phyloP scores from a whole-genome alignment of 1,284 basidiomycete genomes.

The Fistulina hepatica region DNA sequence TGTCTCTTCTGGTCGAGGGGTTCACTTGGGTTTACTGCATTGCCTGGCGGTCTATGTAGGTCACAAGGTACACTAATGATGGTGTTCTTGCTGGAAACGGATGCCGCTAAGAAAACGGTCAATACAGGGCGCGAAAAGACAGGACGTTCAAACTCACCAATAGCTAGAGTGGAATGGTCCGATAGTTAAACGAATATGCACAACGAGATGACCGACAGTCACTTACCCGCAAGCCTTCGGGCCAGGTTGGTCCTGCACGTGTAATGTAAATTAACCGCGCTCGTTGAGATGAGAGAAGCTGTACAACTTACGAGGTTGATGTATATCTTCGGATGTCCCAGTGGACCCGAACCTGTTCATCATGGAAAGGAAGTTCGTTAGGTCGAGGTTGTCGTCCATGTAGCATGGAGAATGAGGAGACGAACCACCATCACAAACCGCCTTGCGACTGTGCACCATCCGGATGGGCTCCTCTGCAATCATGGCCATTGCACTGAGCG shows the following conservation, averaged over 20 bases:
- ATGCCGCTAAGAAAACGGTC: constrained; percentile 49
- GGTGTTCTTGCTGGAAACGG: constrained; percentile 46
- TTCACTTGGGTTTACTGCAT: too few relatives aligned
- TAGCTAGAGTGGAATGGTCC: constrained; percentile 41
- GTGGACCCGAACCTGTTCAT: constrained; percentile 75
- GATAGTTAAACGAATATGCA: constrained; percentile 9
- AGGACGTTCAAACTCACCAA: constrained; percentile 48
- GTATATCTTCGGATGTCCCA: constrained; percentile 94
- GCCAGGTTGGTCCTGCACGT: constrained; percentile 58
- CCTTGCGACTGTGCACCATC: constrained; percentile 71
- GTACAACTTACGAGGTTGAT: constrained; percentile 73
- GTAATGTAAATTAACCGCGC: constrained; percentile 9
- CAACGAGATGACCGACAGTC: not conserved
- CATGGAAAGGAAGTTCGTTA: constrained; percentile 3
- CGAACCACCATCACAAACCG: constrained; percentile 90
- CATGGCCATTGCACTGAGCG: constrained; percentile 87
- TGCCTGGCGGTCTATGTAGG: not conserved
- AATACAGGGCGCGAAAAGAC: constrained; percentile 6
- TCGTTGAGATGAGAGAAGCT: constrained; percentile 2
- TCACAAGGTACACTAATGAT: constrained; percentile 18
- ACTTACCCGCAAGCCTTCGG: constrained; percentile 69
- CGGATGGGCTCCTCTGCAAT: constrained; percentile 80
- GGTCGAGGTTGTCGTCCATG: constrained; percentile 1
- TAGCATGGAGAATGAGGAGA: too few relatives aligned
- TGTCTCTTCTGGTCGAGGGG: too few relatives aligned